Evolutionary conservation across 2,329 filamentous ascomycete genomes (phyloP), one percentile per base, ranked within the genome.

Genomic region (Ceratocystis ficicola): DNA sequence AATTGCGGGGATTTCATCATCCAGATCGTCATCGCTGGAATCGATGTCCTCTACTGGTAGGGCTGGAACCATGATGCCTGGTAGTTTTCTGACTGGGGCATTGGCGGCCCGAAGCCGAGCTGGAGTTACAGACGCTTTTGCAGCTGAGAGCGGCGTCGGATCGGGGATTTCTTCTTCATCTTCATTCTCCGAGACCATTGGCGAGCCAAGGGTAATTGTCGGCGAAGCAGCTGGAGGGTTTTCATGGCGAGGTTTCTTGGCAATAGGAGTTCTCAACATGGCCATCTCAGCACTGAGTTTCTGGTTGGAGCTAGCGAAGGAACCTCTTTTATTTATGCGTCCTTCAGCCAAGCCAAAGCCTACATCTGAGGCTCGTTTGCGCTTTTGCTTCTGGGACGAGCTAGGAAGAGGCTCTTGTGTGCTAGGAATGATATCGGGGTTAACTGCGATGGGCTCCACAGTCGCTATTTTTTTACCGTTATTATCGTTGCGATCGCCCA

Each of bases 11-110:
- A 65, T 65, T 44, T 60, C 15, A 36, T 48, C 32, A 30, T 57
- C 8, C 55, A 67, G 17, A 44, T 70, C 17, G 65, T 70, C 22
- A 65, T 70, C 15, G 55, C 66, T 28, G 63, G 68, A 7, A 28
- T 70, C 30, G 63, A 70, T 20, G 25, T 66, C 44, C 41, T 68
- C 46, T 22, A 68, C 20, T 57, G 68, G 15, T 20, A 69, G 28
- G n/a, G 55, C 32, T n/a, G 55, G 10, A 25, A 4, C 22, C 6
- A 59, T 59, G 30, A 30, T 3, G 17, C 25, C 28, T 8, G 28
- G 55, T 22, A n/a, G 55, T 28, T 59, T 59, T 30, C 55, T 17
- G 28, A 30, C 28, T 30, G 1, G 20, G 55, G 55, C 15, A 8
- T 55, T 55, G 22, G 50, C 50, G 22, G 50, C 50, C 25, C 5